Conservation (phyloP, 352 stramenopile species). For the Phytophthora melonis region DNA sequence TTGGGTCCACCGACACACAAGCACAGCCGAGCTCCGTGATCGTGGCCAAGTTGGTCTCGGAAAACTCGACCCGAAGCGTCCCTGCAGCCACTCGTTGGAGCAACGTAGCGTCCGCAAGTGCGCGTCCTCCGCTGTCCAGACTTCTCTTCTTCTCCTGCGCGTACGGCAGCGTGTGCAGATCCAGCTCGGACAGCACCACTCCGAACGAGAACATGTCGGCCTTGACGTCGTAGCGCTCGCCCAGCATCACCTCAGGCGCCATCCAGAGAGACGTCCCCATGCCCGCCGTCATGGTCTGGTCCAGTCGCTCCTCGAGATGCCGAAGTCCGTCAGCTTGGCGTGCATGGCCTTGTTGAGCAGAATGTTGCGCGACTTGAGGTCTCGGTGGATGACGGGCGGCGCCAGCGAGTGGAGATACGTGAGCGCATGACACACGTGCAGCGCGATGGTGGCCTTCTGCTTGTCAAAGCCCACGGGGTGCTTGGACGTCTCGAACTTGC, state of each 20-base stretch:
- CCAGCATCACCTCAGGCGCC: constrained; percentile 22
- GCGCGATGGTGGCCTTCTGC: constrained; percentile 47
- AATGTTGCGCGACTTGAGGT: constrained; percentile 49
- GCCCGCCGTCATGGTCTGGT: constrained; percentile 32
- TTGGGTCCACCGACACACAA: constrained; percentile 26
- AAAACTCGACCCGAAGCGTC: constrained; percentile 26
- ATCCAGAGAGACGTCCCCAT: too few relatives aligned
- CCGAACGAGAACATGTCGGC: constrained; percentile 35
- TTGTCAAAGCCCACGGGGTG: constrained; percentile 32
- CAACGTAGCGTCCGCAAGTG: constrained; percentile 12
- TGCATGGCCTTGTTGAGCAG: constrained; percentile 41
- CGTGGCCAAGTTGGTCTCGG: constrained; percentile 2
- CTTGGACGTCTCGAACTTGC: constrained; percentile 14
- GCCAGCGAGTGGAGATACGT: constrained; percentile 27
- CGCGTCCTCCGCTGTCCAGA: constrained; percentile 5
- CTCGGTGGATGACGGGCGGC: constrained; percentile 24
- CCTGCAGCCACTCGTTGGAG: constrained; percentile 20
- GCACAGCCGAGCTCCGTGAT: constrained; percentile 12
- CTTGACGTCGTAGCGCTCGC: constrained; percentile 28
- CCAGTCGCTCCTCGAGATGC: constrained; percentile 47
- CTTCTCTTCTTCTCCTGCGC: constrained; percentile 14
- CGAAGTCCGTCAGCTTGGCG: constrained; percentile 70
- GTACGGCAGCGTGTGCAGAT: constrained; percentile 18
- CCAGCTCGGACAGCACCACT: constrained; percentile 28
- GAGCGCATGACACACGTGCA: constrained; percentile 43